Percentiles rank a stretch among this genome's conserved stretches.
phyloP scores from a whole-genome alignment of 1,284 basidiomycete genomes.

The Moniliophthora roreri region DNA sequence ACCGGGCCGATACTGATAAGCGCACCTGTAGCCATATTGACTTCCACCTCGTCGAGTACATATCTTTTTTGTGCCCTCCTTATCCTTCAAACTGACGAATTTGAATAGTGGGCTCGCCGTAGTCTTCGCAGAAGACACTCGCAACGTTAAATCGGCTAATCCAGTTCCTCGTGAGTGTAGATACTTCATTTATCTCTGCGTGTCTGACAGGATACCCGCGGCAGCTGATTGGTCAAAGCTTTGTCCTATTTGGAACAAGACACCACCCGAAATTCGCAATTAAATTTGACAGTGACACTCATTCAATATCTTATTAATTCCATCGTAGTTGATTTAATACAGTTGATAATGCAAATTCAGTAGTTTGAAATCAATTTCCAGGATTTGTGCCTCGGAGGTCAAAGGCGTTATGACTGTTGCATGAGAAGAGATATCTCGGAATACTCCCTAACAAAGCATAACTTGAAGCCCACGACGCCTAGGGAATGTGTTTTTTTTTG shows the following conservation, averaged over 20 bases:
- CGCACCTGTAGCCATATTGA: slow-evolving; percentile 25
- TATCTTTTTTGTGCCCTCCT: not conserved
- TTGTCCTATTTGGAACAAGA: slow-evolving; percentile 27
- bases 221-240: slow-evolving; percentile 25
- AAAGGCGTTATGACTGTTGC: too few relatives aligned
- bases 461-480: too few relatives aligned
- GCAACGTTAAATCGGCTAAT: slow-evolving; percentile 15
- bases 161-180: slow-evolving; percentile 16
- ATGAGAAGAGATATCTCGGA: too few relatives aligned
- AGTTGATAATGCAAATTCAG: too few relatives aligned
- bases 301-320: too few relatives aligned
- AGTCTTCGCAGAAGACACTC: slow-evolving; percentile 38
- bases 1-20: not conserved
- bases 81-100: not conserved
- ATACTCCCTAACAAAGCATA: too few relatives aligned
- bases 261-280: not conserved
- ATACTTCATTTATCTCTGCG: not conserved
- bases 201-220: not conserved
- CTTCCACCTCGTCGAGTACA: slow-evolving; percentile 29
- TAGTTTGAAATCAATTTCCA: too few relatives aligned
- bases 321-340: too few relatives aligned
- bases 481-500: too few relatives aligned
- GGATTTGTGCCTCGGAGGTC: too few relatives aligned
- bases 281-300: not conserved
- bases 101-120: slow-evolving; percentile 38